phyloP scores from a whole-genome alignment of 345 rosid species.

The Boechera retrofracta region DNA sequence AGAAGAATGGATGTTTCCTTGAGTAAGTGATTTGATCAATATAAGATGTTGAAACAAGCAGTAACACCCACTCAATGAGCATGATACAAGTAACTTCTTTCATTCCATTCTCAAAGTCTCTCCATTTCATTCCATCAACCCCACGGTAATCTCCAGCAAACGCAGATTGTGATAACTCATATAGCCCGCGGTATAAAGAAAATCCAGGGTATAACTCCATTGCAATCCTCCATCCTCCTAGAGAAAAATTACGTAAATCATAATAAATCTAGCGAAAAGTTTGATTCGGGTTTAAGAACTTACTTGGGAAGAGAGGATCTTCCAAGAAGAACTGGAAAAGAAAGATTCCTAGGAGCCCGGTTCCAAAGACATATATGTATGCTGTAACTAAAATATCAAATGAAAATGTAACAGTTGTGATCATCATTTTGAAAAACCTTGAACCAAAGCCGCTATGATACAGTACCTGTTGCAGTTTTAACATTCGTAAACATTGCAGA shows the following conservation, averaged over 20 bases:
- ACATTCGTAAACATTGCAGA: slow-evolving; percentile 77
- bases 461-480: slow-evolving; percentile 91
- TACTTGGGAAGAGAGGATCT: slow-evolving; percentile 80
- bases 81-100: slow-evolving; percentile 69
- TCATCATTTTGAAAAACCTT: slow-evolving; percentile 6
- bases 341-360: slow-evolving; percentile 87
- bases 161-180: slow-evolving; percentile 75
- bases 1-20: slow-evolving; percentile 63
- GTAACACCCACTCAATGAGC: slow-evolving; percentile 75
- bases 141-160: slow-evolving; percentile 59
- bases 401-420: neutral
- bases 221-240: slow-evolving; percentile 71
- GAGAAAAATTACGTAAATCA: slow-evolving; percentile 15
- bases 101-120: slow-evolving; percentile 73
- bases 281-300: slow-evolving; percentile 38
- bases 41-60: slow-evolving; percentile 69
- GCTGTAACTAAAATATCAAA: slow-evolving; percentile 55
- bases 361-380: slow-evolving; percentile 79
- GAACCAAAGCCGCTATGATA: neutral
- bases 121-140: slow-evolving; percentile 79
- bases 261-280: neutral
- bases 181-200: slow-evolving; percentile 82
- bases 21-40: slow-evolving; percentile 68
- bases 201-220: slow-evolving; percentile 96
- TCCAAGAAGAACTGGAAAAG: slow-evolving; percentile 72